These are phyloP conservation scores for Dentipellis fragilis DNA, from an alignment of 768 basidiomycete genomes.

Conservation along the genomic window DNA sequence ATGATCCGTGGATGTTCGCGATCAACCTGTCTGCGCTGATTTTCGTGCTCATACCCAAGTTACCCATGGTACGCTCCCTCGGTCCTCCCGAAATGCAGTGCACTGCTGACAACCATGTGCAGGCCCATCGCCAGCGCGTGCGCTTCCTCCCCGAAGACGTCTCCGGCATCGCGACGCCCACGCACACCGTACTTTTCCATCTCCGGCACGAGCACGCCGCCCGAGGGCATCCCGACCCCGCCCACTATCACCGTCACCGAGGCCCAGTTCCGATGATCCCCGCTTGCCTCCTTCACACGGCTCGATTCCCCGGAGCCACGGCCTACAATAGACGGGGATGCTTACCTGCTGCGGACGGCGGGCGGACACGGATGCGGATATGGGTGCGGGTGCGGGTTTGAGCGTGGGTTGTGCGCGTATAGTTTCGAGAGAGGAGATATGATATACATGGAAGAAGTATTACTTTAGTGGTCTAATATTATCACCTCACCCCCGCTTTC, in stretches of 20 bases:
- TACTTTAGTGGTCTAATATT: no score
- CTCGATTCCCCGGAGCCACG: not conserved
- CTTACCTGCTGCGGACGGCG: no score
- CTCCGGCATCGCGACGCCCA: slow-evolving; percentile 60
- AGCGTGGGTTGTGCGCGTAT: no score
- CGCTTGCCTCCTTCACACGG: no score
- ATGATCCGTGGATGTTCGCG: slow-evolving; percentile 88
- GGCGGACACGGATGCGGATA: no score
- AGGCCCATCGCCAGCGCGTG: slow-evolving; percentile 79
- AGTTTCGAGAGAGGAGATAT: not conserved
- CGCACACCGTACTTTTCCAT: slow-evolving; percentile 47
- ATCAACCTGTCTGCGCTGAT: slow-evolving; percentile 79
- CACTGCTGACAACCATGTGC: slow-evolving; percentile 3
- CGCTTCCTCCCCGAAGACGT: slow-evolving; percentile 60
- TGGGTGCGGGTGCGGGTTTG: no score
- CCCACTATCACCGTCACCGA: slow-evolving; percentile 33
- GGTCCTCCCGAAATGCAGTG: not conserved
- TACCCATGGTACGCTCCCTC: slow-evolving; percentile 71
- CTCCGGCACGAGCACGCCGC: slow-evolving; percentile 36
- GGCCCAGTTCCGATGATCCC: slow-evolving; percentile 30
- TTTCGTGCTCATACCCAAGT: slow-evolving; percentile 84
- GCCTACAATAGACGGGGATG: no score
- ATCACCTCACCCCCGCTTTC: no score
- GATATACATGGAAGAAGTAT: slow-evolving; percentile 12
- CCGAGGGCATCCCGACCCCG: slow-evolving; percentile 15